These are phyloP conservation scores for Fusarium abutilonis DNA, from an alignment of 2,329 filamentous ascomycete genomes.

Conservation along the genomic window DNA sequence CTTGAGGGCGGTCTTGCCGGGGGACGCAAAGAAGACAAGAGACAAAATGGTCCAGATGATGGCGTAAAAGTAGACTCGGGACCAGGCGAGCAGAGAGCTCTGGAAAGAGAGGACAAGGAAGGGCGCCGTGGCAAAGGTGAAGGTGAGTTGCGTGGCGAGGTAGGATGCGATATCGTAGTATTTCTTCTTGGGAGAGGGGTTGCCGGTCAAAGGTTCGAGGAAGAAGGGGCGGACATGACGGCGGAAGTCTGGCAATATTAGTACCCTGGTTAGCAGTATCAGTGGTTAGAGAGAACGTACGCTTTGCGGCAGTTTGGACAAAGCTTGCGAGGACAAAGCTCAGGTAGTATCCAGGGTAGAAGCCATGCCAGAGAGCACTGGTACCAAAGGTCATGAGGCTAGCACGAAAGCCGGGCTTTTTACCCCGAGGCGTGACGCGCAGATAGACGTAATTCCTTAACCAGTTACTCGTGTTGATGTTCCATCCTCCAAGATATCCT, in stretches of 20 bases:
- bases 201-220: constrained; percentile 77
- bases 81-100: constrained; percentile 79
- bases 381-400: constrained; percentile 94
- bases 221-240: constrained; percentile 93
- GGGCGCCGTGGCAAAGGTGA: constrained; percentile 83
- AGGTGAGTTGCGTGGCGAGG: constrained; percentile 80
- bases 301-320: constrained; percentile 92
- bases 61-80: constrained; percentile 88
- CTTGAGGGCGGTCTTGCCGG: constrained; percentile 71
- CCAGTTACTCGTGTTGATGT: constrained; percentile 99
- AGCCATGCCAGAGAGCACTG: constrained; percentile 97
- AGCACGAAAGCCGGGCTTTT: constrained; percentile 95
- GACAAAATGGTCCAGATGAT: constrained; percentile 72
- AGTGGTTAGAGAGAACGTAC: constrained; percentile 63
- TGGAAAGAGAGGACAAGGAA: constrained; percentile 84
- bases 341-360: constrained; percentile 96
- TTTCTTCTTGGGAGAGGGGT: constrained; percentile 75
- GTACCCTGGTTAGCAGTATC: background rate
- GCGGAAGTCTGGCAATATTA: constrained; percentile 74
- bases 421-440: constrained; percentile 91
- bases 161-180: constrained; percentile 87
- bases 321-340: constrained; percentile 90
- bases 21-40: constrained; percentile 81
- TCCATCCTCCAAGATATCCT: constrained; percentile 91
- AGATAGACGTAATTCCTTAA: constrained; percentile 95